phyloP scores from a whole-genome alignment of 192 early-diverging fungal genomes.

The Podila minutissima region DNA sequence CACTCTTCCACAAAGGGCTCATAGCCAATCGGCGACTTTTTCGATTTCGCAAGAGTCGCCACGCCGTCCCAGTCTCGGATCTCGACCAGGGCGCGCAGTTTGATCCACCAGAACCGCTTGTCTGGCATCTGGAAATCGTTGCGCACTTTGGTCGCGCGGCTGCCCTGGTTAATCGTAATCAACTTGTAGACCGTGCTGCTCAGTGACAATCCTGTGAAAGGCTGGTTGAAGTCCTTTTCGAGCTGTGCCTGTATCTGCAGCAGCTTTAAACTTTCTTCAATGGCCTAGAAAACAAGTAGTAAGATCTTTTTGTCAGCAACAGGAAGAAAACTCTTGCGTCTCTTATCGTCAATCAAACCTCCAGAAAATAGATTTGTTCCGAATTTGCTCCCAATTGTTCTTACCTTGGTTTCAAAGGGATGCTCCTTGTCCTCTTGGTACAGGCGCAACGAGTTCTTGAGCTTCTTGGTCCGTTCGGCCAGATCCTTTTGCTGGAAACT shows the following conservation, averaged over 20 bases:
- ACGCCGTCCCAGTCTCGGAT: slow-evolving; percentile 88
- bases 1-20: slow-evolving; percentile 87
- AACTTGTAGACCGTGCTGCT: slow-evolving; percentile 89
- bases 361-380: neutral
- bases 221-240: slow-evolving; percentile 74
- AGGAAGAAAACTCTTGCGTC: neutral
- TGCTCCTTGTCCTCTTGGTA: slow-evolving; percentile 78
- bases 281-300: slow-evolving; percentile 56
- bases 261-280: slow-evolving; percentile 85
- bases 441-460: slow-evolving; percentile 76
- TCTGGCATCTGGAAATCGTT: slow-evolving; percentile 91
- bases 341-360: neutral
- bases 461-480: slow-evolving; percentile 67
- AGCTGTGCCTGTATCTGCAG: slow-evolving; percentile 78
- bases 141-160: slow-evolving; percentile 80
- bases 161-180: slow-evolving; percentile 74
- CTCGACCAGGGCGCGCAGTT: slow-evolving; percentile 81
- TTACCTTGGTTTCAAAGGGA: slow-evolving; percentile 79
- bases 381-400: neutral
- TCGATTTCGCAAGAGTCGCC: slow-evolving; percentile 79
- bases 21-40: slow-evolving; percentile 86
- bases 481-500: slow-evolving; percentile 65
- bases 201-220: slow-evolving; percentile 77
- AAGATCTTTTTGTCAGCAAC: neutral
- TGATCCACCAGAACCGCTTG: slow-evolving; percentile 91